These are phyloP conservation scores for Gaillardinia entomophila DNA, from an alignment of 805 yeast species.

Conservation along the genomic window DNA sequence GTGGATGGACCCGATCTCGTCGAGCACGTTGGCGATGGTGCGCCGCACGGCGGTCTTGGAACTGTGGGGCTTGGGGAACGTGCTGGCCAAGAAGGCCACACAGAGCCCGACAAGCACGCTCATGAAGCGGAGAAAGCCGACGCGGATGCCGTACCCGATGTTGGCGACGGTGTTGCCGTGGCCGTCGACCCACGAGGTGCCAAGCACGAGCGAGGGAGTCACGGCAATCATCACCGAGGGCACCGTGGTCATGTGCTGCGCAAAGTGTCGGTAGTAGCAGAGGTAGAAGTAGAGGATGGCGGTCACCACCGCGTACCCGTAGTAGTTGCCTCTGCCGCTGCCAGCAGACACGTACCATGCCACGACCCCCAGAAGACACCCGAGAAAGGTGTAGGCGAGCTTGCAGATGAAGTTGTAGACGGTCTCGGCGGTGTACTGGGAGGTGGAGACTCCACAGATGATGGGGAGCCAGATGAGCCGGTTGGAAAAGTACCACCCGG, in stretches of 20 bases:
- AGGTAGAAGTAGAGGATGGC: constrained; percentile 17
- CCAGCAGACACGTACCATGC: constrained; percentile 33
- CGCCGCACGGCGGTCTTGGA: constrained; percentile 20
- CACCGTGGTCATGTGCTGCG: constrained; percentile 18
- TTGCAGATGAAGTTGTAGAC: constrained; percentile 18
- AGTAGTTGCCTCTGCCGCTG: constrained; percentile 23
- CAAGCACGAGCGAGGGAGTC: constrained; percentile 23
- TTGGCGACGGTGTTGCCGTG: constrained; percentile 10
- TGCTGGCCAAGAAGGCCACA: constrained; percentile 24
- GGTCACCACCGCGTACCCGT: constrained; percentile 24
- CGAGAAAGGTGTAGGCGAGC: constrained; percentile 20
- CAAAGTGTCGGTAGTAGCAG: constrained; percentile 24
- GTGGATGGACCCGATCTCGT: constrained; percentile 22
- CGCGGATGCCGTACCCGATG: constrained; percentile 22
- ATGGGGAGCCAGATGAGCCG: constrained; percentile 26
- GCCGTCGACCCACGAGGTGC: constrained; percentile 28
- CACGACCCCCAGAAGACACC: constrained; percentile 23
- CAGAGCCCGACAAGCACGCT: constrained; percentile 22
- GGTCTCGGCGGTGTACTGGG: constrained; percentile 26
- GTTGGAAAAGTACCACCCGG: constrained; percentile 19
- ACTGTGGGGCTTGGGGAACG: constrained; percentile 25
- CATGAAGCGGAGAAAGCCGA: constrained; percentile 22
- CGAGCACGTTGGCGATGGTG: constrained; percentile 14
- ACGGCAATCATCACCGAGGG: constrained; percentile 23
- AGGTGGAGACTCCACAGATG: constrained; percentile 23